Percentiles rank a stretch among this genome's conserved stretches.
phyloP scores from a whole-genome alignment of 306 rosid genomes.

The Rubus parviflorus region DNA sequence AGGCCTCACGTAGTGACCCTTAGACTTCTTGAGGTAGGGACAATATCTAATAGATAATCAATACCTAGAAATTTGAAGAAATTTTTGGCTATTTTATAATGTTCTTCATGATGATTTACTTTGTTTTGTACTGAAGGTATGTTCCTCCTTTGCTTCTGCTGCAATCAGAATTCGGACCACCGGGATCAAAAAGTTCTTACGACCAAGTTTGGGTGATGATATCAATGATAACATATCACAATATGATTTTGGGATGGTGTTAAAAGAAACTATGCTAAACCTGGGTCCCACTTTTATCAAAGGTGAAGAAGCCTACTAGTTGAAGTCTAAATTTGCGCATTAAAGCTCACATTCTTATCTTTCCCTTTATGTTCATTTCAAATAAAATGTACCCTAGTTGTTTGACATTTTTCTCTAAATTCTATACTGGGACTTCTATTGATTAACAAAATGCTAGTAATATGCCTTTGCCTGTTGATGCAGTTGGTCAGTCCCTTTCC shows the following conservation, averaged over 20 bases:
- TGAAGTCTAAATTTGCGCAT: conserved; percentile 10
- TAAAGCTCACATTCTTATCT: conserved; percentile 2
- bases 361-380: background rate
- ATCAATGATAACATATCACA: conserved; percentile 51
- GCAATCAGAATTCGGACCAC: conserved; percentile 66
- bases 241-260: conserved; percentile 67
- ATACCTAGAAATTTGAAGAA: background rate
- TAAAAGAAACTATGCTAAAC: conserved; percentile 83
- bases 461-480: conserved; percentile 65
- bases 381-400: background rate
- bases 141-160: conserved; percentile 76
- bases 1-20: conserved; percentile 84
- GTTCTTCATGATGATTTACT: conserved; percentile 26
- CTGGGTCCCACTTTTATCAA: conserved; percentile 95
- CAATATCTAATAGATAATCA: background rate
- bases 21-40: conserved; percentile 77
- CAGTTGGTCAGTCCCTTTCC: conserved; percentile 98
- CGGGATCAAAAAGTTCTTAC: conserved; percentile 47
- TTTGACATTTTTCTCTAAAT: conserved; percentile 22
- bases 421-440: conserved; percentile 31
- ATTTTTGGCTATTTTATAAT: background rate
- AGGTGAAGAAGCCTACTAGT: conserved; percentile 53
- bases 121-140: conserved; percentile 56
- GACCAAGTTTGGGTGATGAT: conserved; percentile 38
- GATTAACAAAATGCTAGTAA: conserved; percentile 51